Percentiles rank a stretch among this genome's conserved stretches.
Evolutionary conservation across 257 asterid species (phyloP).

Genomic region (Asclepias syriaca): DNA sequence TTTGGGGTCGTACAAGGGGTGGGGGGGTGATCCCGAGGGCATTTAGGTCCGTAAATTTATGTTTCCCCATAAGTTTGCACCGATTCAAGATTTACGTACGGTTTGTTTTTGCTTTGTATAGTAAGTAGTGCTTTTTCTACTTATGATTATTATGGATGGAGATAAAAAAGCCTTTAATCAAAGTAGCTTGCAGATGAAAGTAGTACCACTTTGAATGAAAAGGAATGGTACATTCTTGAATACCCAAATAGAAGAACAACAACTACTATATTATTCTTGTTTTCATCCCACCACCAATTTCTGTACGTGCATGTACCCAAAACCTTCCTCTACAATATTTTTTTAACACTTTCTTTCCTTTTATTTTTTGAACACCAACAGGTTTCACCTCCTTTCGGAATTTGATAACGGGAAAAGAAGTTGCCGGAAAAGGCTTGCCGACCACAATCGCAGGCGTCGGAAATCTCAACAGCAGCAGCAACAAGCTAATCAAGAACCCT

Average conservation of each 20-base stretch:
- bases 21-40: constrained; percentile 86
- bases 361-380: constrained; percentile 9
- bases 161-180: constrained; percentile 8
- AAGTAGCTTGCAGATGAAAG: constrained; percentile 9
- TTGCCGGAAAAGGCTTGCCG: constrained; percentile 94
- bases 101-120: constrained; percentile 36
- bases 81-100: constrained; percentile 31
- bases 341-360: not conserved
- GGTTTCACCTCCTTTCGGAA: constrained; percentile 86
- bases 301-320: not conserved
- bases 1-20: constrained; percentile 44
- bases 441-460: constrained; percentile 86
- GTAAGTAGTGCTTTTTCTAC: constrained; percentile 26
- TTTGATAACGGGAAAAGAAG: constrained; percentile 94
- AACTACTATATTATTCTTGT: not conserved
- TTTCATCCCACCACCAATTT: not conserved
- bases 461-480: constrained; percentile 68
- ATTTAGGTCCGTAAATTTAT: constrained; percentile 44
- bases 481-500: constrained; percentile 46
- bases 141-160: constrained; percentile 7
- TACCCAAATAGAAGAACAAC: not conserved
- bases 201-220: constrained; percentile 5
- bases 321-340: no score
- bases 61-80: constrained; percentile 25
- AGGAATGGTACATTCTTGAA: constrained; percentile 5